These are phyloP conservation scores for Sphenostylis stenocarpa DNA, from an alignment of 306 rosid species.

Conservation along the genomic window DNA sequence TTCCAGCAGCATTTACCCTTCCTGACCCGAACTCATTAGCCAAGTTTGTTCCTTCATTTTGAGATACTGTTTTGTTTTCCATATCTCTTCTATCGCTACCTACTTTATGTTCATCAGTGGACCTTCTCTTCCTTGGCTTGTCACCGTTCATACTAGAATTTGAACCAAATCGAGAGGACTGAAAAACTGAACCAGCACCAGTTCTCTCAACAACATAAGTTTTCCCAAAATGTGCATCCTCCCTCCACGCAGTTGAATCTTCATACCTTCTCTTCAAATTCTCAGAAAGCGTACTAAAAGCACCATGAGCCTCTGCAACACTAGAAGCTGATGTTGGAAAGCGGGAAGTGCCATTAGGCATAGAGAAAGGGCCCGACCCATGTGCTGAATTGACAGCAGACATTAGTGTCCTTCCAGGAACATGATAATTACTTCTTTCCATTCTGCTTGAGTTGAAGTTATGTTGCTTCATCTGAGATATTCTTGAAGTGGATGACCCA, in stretches of 20 bases:
- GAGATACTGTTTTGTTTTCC: constrained; percentile 30
- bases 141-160: constrained; percentile 42
- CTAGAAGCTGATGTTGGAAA: constrained; percentile 33
- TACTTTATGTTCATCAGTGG: constrained; percentile 30
- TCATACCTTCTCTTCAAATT: constrained; percentile 49
- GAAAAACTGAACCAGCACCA: constrained; percentile 39
- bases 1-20: constrained; percentile 44
- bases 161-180: constrained; percentile 32
- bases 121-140: constrained; percentile 44
- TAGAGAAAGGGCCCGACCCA: constrained; percentile 39
- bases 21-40: constrained; percentile 42
- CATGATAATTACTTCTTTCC: constrained; percentile 31
- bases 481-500: constrained; percentile 37
- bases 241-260: constrained; percentile 35
- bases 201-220: constrained; percentile 35
- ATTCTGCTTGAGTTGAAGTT: constrained; percentile 36
- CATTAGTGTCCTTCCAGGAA: constrained; percentile 40
- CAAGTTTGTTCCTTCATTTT: constrained; percentile 34
- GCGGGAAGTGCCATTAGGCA: constrained; percentile 30
- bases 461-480: constrained; percentile 36
- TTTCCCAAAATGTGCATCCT: constrained; percentile 31
- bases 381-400: constrained; percentile 37
- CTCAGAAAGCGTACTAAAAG: constrained; percentile 32
- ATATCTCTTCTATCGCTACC: constrained; percentile 15
- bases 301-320: constrained; percentile 46